These are phyloP conservation scores for Penstemon newberryi DNA, from an alignment of 257 asterid genomes.

Conservation along the genomic window DNA sequence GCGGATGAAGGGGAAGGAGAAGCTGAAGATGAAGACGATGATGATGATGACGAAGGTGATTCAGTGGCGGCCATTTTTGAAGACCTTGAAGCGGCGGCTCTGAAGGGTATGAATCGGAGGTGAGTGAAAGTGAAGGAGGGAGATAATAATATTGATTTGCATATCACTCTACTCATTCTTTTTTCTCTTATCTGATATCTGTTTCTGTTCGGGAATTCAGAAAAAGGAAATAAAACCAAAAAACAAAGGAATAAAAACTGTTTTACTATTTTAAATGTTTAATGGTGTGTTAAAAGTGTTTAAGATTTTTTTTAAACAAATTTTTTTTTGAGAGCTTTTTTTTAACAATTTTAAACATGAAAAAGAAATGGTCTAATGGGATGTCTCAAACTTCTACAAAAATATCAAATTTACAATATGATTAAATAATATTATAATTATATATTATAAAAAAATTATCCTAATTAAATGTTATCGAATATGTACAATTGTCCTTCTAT, in stretches of 20 bases:
- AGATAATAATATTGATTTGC: constrained; percentile 38
- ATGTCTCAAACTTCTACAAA: too few species aligned
- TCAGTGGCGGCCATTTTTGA: constrained; percentile 58
- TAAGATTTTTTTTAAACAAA: too few species aligned
- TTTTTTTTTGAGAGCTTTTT: too few species aligned
- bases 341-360: too few species aligned
- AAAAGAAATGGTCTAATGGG: too few species aligned
- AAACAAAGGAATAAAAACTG: background rate
- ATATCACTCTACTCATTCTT: constrained; percentile 40
- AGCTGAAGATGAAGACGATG: constrained; percentile 32
- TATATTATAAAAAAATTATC: too few species aligned
- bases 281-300: too few species aligned
- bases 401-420: too few species aligned
- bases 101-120: constrained; percentile 37
- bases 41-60: constrained; percentile 34
- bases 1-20: constrained; percentile 75
- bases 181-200: background rate
- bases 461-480: too few species aligned
- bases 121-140: constrained; percentile 42
- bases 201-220: background rate
- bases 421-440: too few species aligned
- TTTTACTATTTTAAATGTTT: too few species aligned
- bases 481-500: too few species aligned
- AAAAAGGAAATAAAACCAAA: background rate
- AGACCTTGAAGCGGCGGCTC: constrained; percentile 39